phyloP scores from a whole-genome alignment of 2,329 filamentous ascomycete species.

The Claviceps digitariae region DNA sequence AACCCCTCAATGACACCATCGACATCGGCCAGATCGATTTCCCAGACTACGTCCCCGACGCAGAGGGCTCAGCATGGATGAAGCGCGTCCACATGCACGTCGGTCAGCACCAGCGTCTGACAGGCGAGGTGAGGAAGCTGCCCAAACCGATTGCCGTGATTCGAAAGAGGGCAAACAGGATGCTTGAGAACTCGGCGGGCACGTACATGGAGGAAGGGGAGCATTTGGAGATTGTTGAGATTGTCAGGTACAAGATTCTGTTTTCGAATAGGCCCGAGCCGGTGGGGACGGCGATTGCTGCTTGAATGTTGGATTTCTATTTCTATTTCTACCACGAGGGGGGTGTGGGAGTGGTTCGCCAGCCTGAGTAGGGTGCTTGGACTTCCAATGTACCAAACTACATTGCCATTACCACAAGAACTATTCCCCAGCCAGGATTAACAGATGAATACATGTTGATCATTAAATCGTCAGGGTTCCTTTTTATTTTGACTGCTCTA shows the following conservation, averaged over 20 bases:
- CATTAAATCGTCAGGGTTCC: neutral
- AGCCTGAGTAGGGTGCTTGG: neutral
- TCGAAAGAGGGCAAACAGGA: slow-evolving; percentile 34
- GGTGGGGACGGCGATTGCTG: slow-evolving; percentile 36
- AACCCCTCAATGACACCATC: slow-evolving; percentile 14
- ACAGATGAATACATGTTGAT: neutral
- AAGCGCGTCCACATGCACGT: slow-evolving; percentile 80
- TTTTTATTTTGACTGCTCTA: neutral
- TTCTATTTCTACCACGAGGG: neutral
- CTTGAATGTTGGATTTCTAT: neutral
- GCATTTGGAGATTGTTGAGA: slow-evolving; percentile 71
- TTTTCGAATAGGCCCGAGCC: slow-evolving; percentile 81
- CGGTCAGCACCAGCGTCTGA: slow-evolving; percentile 76
- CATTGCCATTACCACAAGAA: neutral
- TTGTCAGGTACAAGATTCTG: slow-evolving; percentile 75
- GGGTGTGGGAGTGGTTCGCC: neutral
- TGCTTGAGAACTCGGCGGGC: slow-evolving; percentile 32
- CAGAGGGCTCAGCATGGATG: slow-evolving; percentile 60
- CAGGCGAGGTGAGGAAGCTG: slow-evolving; percentile 81
- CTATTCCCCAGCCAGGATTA: neutral
- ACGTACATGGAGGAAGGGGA: slow-evolving; percentile 20
- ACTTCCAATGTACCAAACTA: too few species aligned
- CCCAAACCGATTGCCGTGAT: slow-evolving; percentile 68
- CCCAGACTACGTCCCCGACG: slow-evolving; percentile 48
- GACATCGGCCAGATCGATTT: slow-evolving; percentile 63